These are phyloP conservation scores for Blastobotrys elegans DNA, from an alignment of 1,139 yeast species.

Conservation along the genomic window DNA sequence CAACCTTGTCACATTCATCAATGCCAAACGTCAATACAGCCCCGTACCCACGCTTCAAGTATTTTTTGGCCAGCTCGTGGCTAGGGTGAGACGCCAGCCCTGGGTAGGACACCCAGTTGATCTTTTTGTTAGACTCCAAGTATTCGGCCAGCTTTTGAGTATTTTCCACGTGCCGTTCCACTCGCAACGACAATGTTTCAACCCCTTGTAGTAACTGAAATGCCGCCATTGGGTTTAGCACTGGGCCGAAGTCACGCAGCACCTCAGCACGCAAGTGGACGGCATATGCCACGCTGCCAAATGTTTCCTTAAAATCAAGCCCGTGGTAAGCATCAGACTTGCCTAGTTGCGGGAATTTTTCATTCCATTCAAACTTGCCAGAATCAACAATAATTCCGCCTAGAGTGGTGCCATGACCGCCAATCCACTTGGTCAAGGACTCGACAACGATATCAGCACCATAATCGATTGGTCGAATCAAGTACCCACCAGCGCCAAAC, in stretches of 20 bases:
- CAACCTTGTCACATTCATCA: constrained; percentile 74
- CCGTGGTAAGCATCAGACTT: constrained; percentile 92
- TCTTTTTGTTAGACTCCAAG: constrained; percentile 68
- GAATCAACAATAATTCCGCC: constrained; percentile 89
- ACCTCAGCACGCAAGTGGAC: constrained; percentile 80
- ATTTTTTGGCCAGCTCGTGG: constrained; percentile 78
- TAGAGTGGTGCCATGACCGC: constrained; percentile 95
- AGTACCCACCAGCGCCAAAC: constrained; percentile 94
- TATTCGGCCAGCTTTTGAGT: constrained; percentile 76
- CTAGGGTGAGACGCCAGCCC: constrained; percentile 81
- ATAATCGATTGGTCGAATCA: constrained; percentile 75
- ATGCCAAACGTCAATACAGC: constrained; percentile 82
- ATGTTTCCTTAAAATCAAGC: constrained; percentile 69
- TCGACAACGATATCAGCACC: constrained; percentile 86
- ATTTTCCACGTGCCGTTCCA: constrained; percentile 84
- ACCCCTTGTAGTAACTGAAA: constrained; percentile 86
- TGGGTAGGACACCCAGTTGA: constrained; percentile 85
- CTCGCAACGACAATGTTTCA: constrained; percentile 89
- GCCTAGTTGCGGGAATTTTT: constrained; percentile 78
- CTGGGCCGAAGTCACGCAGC: constrained; percentile 88
- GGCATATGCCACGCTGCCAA: constrained; percentile 75
- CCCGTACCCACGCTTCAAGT: constrained; percentile 73
- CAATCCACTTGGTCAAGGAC: constrained; percentile 97
- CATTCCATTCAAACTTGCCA: constrained; percentile 93
- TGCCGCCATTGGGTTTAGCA: constrained; percentile 82